Conservation (phyloP, 2,329 filamentous ascomycete genomes). For the Talaromyces marneffei region DNA sequence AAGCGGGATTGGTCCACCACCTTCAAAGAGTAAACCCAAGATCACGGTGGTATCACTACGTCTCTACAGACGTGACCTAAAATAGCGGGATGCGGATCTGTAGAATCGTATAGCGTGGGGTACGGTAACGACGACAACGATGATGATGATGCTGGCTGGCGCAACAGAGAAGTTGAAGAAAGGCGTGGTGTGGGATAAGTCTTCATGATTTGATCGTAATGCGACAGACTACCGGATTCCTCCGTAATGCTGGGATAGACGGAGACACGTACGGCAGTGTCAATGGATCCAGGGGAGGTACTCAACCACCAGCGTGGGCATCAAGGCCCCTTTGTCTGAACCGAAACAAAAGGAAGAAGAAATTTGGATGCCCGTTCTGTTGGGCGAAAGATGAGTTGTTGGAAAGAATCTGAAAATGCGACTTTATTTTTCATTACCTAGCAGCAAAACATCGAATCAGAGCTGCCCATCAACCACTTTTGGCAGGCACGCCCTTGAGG, state of each 20-base stretch:
- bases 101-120: neutral
- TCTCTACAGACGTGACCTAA: constrained; percentile 1
- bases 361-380: neutral
- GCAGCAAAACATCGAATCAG: neutral
- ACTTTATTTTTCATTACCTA: neutral
- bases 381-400: neutral
- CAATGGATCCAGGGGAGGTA: neutral
- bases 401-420: neutral
- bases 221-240: constrained; percentile 8
- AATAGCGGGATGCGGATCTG: neutral
- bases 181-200: neutral
- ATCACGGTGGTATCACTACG: constrained; percentile 11
- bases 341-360: neutral
- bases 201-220: constrained; percentile 17
- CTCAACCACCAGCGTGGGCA: constrained; percentile 1
- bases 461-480: neutral
- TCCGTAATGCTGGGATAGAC: constrained; percentile 10
- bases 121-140: neutral
- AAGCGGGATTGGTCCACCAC: constrained; percentile 6
- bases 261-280: constrained; percentile 6
- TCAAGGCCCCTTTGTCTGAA: neutral
- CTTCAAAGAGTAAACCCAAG: neutral
- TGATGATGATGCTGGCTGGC: constrained; percentile 1
- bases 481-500: constrained; percentile 2
- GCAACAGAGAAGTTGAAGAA: constrained; percentile 10